Base-by-base conservation (phyloP, 2,329 filamentous ascomycete genomes). In the Neobulgaria alba region DNA sequence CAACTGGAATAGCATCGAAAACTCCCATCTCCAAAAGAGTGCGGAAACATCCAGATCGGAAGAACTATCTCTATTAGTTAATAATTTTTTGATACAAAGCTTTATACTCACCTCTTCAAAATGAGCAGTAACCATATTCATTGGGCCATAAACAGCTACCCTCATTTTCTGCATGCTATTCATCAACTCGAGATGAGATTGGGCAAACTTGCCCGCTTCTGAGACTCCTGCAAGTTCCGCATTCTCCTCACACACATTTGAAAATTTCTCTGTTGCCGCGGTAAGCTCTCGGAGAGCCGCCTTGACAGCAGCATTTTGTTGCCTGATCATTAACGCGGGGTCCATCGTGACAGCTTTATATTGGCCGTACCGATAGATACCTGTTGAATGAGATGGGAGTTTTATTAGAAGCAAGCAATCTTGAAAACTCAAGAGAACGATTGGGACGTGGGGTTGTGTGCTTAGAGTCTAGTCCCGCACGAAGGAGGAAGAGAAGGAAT, bases 91-190 rank as follows among this genome's bases (percentile, higher is more conserved):
- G 17, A 21, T 10, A 9, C 20, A 5, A 10, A 17, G 23, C n/a
- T n/a, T n/a, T n/a, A n/a, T 34, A 15, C 49, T 38, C 17, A 50
- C 51, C 32, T 53, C 42, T 34, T 53, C 51, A 35, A 42, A 49
- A 39, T 53, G 45, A 10, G 32, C 34, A 17, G 43, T 46, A 8
- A 52, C 41, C 40, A 48, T 52, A 32, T 52, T 45, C 15, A 53
- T 19, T 12, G 49, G 51, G 3, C 49, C 51, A 31, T 49, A 43
- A 17, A 53, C 42, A 10, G 50, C 40, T 18, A 39, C 41, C 29
- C 44, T 36, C 23, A 53, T 39, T 33, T 49, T 39, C n/a, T 48
- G 42, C 19, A 46, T 38, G 12, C 42, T 46, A 19, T 43, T 32
- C 7, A 40, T 17, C 33, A 52, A 41, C 18, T 29, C 36, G 8